These are phyloP conservation scores for Vigna nakashimae DNA, from an alignment of 306 rosid species.

Conservation along the genomic window DNA sequence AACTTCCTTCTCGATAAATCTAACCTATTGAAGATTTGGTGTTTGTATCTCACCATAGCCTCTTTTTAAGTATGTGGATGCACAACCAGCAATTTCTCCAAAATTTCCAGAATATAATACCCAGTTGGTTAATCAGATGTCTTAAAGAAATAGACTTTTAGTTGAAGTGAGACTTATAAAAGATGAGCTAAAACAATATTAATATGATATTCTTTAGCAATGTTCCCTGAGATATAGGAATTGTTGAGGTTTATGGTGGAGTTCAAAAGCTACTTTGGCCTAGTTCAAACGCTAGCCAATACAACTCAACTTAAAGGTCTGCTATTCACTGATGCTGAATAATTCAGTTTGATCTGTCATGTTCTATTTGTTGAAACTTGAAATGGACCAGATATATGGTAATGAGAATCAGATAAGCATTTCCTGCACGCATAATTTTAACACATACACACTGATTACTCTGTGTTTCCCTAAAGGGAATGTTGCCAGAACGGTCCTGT, in stretches of 20 bases:
- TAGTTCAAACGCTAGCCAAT: conserved; percentile 32
- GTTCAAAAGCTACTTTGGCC: conserved; percentile 21
- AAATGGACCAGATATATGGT: conserved; percentile 13
- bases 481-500: conserved; percentile 59
- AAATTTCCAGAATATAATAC: too few relatives aligned
- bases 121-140: neutral
- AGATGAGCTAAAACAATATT: neutral
- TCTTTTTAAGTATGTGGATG: too few relatives aligned
- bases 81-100: too few relatives aligned
- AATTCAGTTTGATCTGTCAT: conserved; percentile 37
- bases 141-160: too few relatives aligned
- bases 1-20: too few relatives aligned
- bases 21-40: too few relatives aligned
- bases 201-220: neutral
- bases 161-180: neutral
- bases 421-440: conserved; percentile 7
- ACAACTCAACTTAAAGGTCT: conserved; percentile 13
- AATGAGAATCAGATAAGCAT: neutral
- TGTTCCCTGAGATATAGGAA: neutral
- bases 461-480: conserved; percentile 58
- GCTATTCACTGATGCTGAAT: conserved; percentile 34
- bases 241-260: conserved; percentile 14
- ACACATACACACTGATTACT: neutral
- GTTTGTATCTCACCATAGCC: too few relatives aligned
- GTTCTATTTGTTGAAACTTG: conserved; percentile 33